Evolutionary conservation across 1,284 basidiomycete genomes (phyloP).

Genomic region (Boletus sp.): DNA sequence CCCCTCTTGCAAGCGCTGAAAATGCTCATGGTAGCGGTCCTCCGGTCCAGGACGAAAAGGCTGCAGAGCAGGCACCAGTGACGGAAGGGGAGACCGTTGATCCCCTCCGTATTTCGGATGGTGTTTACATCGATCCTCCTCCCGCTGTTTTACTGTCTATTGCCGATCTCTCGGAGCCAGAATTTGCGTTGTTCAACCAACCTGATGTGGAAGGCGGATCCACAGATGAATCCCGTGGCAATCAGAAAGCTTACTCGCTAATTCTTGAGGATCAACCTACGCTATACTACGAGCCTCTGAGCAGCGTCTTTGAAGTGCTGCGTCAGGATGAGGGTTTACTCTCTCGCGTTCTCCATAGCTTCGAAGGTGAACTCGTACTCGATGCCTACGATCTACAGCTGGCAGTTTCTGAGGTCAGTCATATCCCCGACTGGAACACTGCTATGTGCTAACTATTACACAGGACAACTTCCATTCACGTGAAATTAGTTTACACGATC

Average conservation of each 20-base stretch:
- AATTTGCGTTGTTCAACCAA: slow-evolving; percentile 61
- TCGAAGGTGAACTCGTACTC: slow-evolving; percentile 61
- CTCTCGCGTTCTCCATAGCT: slow-evolving; percentile 43
- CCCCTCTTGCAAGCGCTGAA: slow-evolving; percentile 1
- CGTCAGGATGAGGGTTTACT: slow-evolving; percentile 55
- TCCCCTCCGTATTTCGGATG: slow-evolving; percentile 68
- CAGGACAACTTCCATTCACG: slow-evolving; percentile 74
- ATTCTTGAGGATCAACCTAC: slow-evolving; percentile 61
- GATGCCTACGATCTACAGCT: slow-evolving; percentile 68
- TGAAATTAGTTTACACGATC: slow-evolving; percentile 69
- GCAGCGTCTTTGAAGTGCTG: slow-evolving; percentile 63
- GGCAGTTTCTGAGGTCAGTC: slow-evolving; percentile 59
- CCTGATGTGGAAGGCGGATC: slow-evolving; percentile 28
- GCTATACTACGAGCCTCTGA: slow-evolving; percentile 71
- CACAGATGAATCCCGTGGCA: slow-evolving; percentile 19
- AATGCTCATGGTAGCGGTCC: slow-evolving; percentile 2
- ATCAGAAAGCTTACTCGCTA: slow-evolving; percentile 32
- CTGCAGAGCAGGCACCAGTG: slow-evolving; percentile 7
- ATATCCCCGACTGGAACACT: neutral
- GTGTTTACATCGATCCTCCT: slow-evolving; percentile 72
- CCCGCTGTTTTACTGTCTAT: slow-evolving; percentile 64
- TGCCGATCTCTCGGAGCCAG: slow-evolving; percentile 39
- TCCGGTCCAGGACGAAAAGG: slow-evolving; percentile 10
- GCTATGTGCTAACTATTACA: slow-evolving; percentile 7
- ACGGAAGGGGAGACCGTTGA: slow-evolving; percentile 33